phyloP scores from a whole-genome alignment of 2,329 filamentous ascomycete species.

The Podosphaera leucotricha region DNA sequence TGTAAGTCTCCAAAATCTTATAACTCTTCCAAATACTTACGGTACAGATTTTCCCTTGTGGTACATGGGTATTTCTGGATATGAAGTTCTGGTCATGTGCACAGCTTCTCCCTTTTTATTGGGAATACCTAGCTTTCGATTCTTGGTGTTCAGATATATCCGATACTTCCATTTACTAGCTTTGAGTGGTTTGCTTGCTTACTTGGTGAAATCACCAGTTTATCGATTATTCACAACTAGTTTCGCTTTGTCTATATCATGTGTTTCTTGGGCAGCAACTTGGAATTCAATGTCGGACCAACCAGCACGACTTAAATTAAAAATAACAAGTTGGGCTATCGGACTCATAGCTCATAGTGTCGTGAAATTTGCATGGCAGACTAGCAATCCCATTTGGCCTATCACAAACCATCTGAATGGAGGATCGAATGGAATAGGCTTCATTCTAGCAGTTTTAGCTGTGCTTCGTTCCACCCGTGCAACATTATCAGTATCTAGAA shows the following conservation, averaged over 20 bases:
- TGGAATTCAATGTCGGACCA: conserved; percentile 59
- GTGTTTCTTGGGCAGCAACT: conserved; percentile 63
- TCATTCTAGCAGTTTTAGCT: conserved; percentile 53
- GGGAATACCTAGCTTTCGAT: conserved; percentile 43
- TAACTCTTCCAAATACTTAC: conserved; percentile 3
- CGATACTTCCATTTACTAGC: conserved; percentile 54
- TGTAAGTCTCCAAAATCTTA: conserved; percentile 35
- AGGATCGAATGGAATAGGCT: conserved; percentile 70
- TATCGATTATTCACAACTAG: conserved; percentile 59
- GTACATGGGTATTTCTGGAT: conserved; percentile 98
- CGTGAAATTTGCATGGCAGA: conserved; percentile 78
- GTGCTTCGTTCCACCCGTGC: conserved; percentile 52
- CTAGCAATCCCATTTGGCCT: conserved; percentile 94
- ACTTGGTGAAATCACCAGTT: conserved; percentile 47
- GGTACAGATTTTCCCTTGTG: conserved; percentile 70
- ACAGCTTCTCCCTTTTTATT: conserved; percentile 65
- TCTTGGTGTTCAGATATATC: conserved; percentile 42
- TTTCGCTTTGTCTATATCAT: conserved; percentile 59
- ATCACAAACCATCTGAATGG: conserved; percentile 77
- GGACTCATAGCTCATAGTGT: conserved; percentile 70
- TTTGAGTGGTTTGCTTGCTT: conserved; percentile 56
- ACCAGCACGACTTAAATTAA: conserved; percentile 52
- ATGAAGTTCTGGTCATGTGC: conserved; percentile 70
- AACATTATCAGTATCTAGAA: conserved; percentile 22
- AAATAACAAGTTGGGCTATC: conserved; percentile 55